Evolutionary conservation across 2,329 filamentous ascomycete genomes (phyloP), one percentile per base, ranked within the genome.

Genomic region (Malbranchea zuffiana): DNA sequence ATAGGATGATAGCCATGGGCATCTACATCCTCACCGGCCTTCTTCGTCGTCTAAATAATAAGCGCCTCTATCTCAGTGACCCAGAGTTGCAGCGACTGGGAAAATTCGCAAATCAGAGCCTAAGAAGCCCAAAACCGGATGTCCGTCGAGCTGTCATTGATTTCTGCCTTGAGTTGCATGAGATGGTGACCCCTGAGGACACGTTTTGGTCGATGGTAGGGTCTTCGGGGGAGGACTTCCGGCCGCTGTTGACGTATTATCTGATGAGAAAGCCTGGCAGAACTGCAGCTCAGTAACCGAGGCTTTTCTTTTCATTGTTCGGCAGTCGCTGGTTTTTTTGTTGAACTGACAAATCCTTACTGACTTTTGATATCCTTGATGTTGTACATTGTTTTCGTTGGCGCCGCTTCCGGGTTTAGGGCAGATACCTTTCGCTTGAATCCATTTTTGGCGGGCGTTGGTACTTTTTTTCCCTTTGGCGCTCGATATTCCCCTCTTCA

Each of bases 61-160:
- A 46, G 16, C 39, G 43, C 23, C 26, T 41, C 32, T 32, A 39
- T 13, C 39, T 53, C 15, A 35, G 41, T 18, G 35, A 46, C 6
- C 24, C 40, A 3, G 40, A 48, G 18, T 24, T 53, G 34, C 42
- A 52, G 30, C 48, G 53, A 10, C 37, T 64, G 7, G 60, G 60
- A 7, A 46, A 47, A 4, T 52, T 62, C 18, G 54, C 54, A 4
- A 51, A 50, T 36, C 45, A 47, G 24, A 52, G 52, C 28, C 45
- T 64, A 3, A 45, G 47, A 3, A 54, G 57, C 39, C 45, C 49
- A 1, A 53, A 60, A 23, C 53, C 58, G 1, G 59, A 62, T 37
- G 49, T 63, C 26, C 50, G 61, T 12, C 55, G 60, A 27, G 53
- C 57, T 21, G 55, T 56, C 5, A 58, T 57, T 7, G 54, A 60